These are phyloP conservation scores for Clitocybe nebularis DNA, from an alignment of 1,284 basidiomycete genomes.

Conservation along the genomic window DNA sequence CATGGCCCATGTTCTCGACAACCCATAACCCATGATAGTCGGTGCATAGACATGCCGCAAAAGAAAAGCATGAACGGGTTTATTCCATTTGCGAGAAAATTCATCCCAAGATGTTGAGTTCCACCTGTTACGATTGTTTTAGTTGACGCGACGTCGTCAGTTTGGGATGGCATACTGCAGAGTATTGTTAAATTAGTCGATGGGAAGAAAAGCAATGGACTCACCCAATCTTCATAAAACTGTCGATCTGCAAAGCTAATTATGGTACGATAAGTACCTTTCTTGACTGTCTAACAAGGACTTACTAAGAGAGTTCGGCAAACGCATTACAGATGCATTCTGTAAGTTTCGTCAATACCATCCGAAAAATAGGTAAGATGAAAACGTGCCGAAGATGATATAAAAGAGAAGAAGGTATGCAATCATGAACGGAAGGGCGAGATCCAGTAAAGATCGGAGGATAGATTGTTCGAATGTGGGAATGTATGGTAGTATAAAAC, in stretches of 20 bases:
- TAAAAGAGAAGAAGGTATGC: constrained; percentile 79
- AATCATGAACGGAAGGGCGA: constrained; percentile 92
- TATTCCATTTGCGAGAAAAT: constrained; percentile 96
- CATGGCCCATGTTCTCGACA: constrained; percentile 80
- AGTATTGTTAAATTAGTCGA: no score
- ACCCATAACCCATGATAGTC: constrained; percentile 72
- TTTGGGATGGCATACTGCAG: no score
- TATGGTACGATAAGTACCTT: no score
- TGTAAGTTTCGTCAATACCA: constrained; percentile 22
- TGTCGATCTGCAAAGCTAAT: constrained; percentile 93
- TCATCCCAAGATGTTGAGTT: constrained; percentile 97
- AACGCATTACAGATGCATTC: constrained; percentile 97
- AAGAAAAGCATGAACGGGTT: constrained; percentile 87
- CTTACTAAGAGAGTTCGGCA: constrained; percentile 85
- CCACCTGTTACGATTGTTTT: constrained; percentile 72
- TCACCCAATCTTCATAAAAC: constrained; percentile 94
- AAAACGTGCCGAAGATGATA: constrained; percentile 71
- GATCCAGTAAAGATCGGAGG: constrained; percentile 74
- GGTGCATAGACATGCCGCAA: constrained; percentile 93
- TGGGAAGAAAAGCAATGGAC: constrained; percentile 47
- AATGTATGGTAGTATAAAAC: constrained; percentile 84
- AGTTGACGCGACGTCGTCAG: no score
- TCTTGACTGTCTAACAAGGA: no score
- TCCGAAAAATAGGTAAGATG: constrained; percentile 13
- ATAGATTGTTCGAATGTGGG: constrained; percentile 74